These are phyloP conservation scores for Thelephora ganbajun DNA, from an alignment of 768 basidiomycete genomes.

Conservation along the genomic window DNA sequence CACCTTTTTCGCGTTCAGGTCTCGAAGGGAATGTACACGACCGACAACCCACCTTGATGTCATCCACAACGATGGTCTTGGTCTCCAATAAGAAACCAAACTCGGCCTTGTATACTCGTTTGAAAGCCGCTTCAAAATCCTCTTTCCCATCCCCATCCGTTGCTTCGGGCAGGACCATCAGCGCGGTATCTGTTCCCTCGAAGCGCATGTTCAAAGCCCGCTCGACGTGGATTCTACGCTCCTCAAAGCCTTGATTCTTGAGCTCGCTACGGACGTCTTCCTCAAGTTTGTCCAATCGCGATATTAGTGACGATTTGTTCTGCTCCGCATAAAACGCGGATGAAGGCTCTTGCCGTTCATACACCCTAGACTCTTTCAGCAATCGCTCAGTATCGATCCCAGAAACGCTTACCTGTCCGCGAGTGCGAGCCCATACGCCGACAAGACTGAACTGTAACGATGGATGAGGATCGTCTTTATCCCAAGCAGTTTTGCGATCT, in stretches of 20 bases:
- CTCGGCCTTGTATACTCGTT: conserved; percentile 65
- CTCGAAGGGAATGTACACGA: not conserved
- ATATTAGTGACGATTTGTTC: conserved; percentile 37
- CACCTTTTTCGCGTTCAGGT: conserved; percentile 28
- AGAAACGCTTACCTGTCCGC: conserved; percentile 46
- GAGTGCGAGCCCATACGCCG: conserved; percentile 87
- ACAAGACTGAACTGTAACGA: conserved; percentile 84
- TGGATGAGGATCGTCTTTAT: conserved; percentile 84
- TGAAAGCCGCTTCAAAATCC: conserved; percentile 74
- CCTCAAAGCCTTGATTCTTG: conserved; percentile 69
- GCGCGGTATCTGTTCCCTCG: conserved; percentile 82
- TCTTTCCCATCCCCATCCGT: conserved; percentile 39
- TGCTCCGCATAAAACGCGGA: conserved; percentile 62
- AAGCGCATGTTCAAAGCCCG: conserved; percentile 87
- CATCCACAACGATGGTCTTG: conserved; percentile 78
- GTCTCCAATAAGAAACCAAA: conserved; percentile 87
- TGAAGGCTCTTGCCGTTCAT: conserved; percentile 81
- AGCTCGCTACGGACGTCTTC: conserved; percentile 51
- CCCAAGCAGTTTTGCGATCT: conserved; percentile 75
- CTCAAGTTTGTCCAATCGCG: conserved; percentile 59
- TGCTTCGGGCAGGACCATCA: conserved; percentile 64
- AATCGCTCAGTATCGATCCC: not conserved
- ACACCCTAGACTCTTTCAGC: conserved; percentile 33
- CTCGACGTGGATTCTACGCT: conserved; percentile 57
- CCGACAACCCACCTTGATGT: conserved; percentile 52